These are phyloP conservation scores for Blastocystis sp. DNA, from an alignment of 352 stramenopile species.

Conservation along the genomic window DNA sequence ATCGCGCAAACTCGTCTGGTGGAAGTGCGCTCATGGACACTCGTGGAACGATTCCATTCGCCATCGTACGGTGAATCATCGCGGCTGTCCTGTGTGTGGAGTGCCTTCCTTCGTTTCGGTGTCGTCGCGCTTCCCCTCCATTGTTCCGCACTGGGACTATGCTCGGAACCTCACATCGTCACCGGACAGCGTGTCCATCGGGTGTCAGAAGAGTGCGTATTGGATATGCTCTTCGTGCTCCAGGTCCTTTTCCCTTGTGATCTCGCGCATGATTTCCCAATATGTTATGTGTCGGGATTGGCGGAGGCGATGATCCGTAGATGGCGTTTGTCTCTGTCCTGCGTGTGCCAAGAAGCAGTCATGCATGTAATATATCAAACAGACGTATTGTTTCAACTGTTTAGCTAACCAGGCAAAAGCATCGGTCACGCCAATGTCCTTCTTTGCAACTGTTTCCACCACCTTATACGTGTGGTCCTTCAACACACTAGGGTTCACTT, in stretches of 20 bases:
- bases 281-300: not conserved
- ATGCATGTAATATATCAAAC: not conserved
- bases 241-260: not conserved
- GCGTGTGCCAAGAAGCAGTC: not conserved
- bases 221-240: constrained; percentile 31
- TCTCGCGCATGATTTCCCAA: not conserved
- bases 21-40: constrained; percentile 20
- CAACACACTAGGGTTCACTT: not conserved
- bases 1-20: not conserved
- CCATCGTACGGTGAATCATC: not conserved
- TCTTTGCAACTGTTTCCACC: not conserved
- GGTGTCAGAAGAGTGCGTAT: not conserved
- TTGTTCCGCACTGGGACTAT: constrained; percentile 33
- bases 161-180: not conserved
- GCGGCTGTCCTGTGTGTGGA: not conserved
- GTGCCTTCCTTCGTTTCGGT: not conserved
- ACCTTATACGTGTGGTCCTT: not conserved
- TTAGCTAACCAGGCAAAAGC: not conserved
- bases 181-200: not conserved
- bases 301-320: not conserved
- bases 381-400: not conserved
- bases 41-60: not conserved
- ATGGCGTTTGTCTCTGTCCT: not conserved
- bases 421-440: not conserved
- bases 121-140: not conserved